A percentile compares a stretch with the other conserved stretches of the same genome.
Evolutionary conservation across 2,329 filamentous ascomycete genomes (phyloP).

Genomic region (Neopestalotiopsis rosae): DNA sequence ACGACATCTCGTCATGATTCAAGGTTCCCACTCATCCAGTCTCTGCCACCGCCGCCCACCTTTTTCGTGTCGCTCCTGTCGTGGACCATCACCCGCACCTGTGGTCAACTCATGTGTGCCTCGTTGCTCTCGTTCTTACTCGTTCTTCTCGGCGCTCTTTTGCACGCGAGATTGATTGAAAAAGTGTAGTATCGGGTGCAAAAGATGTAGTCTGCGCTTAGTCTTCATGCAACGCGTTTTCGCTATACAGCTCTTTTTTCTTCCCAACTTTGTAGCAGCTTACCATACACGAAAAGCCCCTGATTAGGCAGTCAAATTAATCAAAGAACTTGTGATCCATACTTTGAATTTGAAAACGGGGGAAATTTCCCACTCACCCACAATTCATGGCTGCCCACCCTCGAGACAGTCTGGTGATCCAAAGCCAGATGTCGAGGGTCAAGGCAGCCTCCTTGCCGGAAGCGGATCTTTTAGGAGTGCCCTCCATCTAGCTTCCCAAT

Average conservation of each 20-base stretch:
- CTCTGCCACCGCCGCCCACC: background rate
- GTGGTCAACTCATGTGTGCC: background rate
- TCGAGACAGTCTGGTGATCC: conserved; percentile 4
- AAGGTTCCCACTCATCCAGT: background rate
- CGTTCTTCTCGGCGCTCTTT: background rate
- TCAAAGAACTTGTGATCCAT: background rate
- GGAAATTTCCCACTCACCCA: background rate
- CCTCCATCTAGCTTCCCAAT: background rate
- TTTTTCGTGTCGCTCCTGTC: conserved; percentile 8
- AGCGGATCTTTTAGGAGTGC: background rate
- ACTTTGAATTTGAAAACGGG: background rate
- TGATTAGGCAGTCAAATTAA: background rate
- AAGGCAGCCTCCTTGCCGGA: background rate
- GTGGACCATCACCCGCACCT: background rate
- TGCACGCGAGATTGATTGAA: background rate
- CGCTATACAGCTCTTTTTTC: background rate
- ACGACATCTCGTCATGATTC: conserved; percentile 15
- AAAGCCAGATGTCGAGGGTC: conserved; percentile 3
- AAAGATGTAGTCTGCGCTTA: background rate
- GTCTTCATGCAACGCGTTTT: background rate
- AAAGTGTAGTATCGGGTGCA: background rate
- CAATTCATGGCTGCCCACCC: background rate
- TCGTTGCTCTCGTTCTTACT: background rate
- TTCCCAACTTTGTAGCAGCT: background rate
- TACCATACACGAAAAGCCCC: background rate